A percentile compares a stretch with the other conserved stretches of the same genome.
Evolutionary conservation across 305 asterid genomes (phyloP).

Genomic region (Solanum hybrid): DNA sequence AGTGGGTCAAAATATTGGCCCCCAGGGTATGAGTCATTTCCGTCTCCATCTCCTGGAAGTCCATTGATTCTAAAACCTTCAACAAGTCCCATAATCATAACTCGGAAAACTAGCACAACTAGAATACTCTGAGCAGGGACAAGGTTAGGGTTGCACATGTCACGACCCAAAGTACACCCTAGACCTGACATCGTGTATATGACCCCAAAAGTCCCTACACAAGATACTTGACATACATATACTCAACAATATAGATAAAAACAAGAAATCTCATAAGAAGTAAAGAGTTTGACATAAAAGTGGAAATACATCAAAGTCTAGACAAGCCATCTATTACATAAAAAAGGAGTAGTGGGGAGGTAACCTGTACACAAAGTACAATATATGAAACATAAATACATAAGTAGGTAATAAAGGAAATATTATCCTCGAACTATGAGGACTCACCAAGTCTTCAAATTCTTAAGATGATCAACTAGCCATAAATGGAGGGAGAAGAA

Average conservation of each 20-base stretch:
- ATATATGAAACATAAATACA: not conserved
- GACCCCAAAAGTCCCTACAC: not conserved
- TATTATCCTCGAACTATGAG: not conserved
- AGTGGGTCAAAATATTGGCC: constrained; percentile 16
- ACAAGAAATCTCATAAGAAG: not conserved
- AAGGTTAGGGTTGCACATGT: constrained; percentile 28
- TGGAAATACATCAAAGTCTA: not conserved
- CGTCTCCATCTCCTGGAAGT: constrained; percentile 7
- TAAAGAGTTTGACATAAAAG: not conserved
- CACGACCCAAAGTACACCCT: not conserved
- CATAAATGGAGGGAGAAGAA: not conserved
- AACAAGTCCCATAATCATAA: constrained; percentile 37
- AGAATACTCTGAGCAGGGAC: constrained; percentile 42
- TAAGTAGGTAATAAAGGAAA: not conserved
- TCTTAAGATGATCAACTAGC: not conserved
- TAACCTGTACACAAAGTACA: not conserved
- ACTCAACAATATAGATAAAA: not conserved
- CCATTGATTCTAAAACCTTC: constrained; percentile 18
- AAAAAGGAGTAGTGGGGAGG: not conserved
- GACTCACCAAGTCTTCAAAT: not conserved
- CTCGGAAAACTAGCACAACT: constrained; percentile 30
- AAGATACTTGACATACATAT: not conserved
- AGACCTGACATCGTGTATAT: not conserved
- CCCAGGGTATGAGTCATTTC: constrained; percentile 5
- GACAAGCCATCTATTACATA: not conserved